A percentile compares a stretch with the other conserved stretches of the same genome.
Conservation (phyloP, 2,329 filamentous ascomycete species). For the Ciborinia camelliae region DNA sequence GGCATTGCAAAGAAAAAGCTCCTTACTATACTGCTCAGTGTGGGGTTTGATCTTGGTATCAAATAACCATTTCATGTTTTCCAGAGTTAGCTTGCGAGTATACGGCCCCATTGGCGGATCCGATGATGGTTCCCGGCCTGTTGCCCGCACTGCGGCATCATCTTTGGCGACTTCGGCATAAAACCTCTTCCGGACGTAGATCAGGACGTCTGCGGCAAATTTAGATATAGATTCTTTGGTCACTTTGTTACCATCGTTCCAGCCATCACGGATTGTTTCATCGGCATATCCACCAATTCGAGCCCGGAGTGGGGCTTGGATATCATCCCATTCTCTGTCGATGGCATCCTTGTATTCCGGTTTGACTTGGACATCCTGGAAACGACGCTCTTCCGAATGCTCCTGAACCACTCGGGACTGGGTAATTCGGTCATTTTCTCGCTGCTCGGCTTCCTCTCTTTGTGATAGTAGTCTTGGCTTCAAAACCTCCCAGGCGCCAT, state of each 20-base stretch:
- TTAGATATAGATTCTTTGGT: slow-evolving; percentile 60
- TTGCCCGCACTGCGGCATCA: slow-evolving; percentile 45
- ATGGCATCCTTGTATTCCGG: slow-evolving; percentile 53
- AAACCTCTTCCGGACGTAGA: slow-evolving; percentile 65
- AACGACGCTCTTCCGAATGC: slow-evolving; percentile 35
- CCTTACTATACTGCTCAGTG: slow-evolving; percentile 63
- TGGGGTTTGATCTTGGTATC: slow-evolving; percentile 71
- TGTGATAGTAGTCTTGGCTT: slow-evolving; percentile 65
- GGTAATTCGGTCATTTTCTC: slow-evolving; percentile 44
- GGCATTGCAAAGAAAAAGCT: slow-evolving; percentile 71
- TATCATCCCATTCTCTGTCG: slow-evolving; percentile 68
- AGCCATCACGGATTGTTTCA: slow-evolving; percentile 62
- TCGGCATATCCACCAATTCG: slow-evolving; percentile 65
- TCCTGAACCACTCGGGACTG: slow-evolving; percentile 41
- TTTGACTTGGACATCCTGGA: slow-evolving; percentile 40
- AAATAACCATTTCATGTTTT: slow-evolving; percentile 85
- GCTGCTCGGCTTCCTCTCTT: slow-evolving; percentile 59
- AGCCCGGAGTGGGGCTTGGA: slow-evolving; percentile 64
- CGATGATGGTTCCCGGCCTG: slow-evolving; percentile 44
- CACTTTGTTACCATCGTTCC: slow-evolving; percentile 61
- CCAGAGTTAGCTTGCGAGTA: slow-evolving; percentile 64
- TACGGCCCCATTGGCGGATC: slow-evolving; percentile 54
- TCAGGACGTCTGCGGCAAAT: slow-evolving; percentile 69
- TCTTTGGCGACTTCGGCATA: slow-evolving; percentile 58
- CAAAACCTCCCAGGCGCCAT: slow-evolving; percentile 66